phyloP scores from a whole-genome alignment of 2,329 filamentous ascomycete genomes.

The Teratosphaeria pseudoeucalypti region DNA sequence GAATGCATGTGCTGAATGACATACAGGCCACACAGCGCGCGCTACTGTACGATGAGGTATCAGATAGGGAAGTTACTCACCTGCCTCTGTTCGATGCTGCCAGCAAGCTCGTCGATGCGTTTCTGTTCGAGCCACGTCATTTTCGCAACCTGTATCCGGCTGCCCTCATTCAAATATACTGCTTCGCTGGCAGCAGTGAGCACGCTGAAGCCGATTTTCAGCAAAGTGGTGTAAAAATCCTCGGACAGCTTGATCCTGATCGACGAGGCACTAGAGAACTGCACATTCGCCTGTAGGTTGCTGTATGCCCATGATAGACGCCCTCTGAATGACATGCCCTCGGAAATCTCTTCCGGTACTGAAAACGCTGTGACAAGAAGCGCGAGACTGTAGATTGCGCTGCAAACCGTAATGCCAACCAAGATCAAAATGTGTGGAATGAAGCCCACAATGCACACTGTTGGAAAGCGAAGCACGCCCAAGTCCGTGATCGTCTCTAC shows the following conservation, averaged over 20 bases:
- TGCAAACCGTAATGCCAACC: conserved; percentile 64
- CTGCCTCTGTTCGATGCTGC: conserved; percentile 28
- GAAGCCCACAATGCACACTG: conserved; percentile 89
- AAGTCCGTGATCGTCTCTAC: conserved; percentile 51
- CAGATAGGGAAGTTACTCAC: neutral
- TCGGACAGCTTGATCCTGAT: conserved; percentile 75
- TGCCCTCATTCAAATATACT: conserved; percentile 88
- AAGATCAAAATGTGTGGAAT: conserved; percentile 87
- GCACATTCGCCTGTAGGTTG: conserved; percentile 87
- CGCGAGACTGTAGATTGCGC: conserved; percentile 66
- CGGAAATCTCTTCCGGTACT: conserved; percentile 42
- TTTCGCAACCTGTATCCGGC: conserved; percentile 58
- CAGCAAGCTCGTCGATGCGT: conserved; percentile 64
- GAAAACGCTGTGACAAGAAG: conserved; percentile 65
- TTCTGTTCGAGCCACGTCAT: conserved; percentile 92
- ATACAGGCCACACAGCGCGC: neutral
- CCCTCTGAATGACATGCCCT: conserved; percentile 41
- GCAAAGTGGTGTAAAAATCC: conserved; percentile 87
- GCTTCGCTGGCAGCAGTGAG: conserved; percentile 91
- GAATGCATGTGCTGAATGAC: too few relatives aligned
- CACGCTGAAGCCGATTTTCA: conserved; percentile 77
- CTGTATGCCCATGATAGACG: conserved; percentile 62
- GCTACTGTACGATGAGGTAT: neutral
- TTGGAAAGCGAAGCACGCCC: conserved; percentile 76
- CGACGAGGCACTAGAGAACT: conserved; percentile 54